These are phyloP conservation scores for Colletotrichum lini DNA, from an alignment of 2,329 filamentous ascomycete genomes.

Conservation along the genomic window DNA sequence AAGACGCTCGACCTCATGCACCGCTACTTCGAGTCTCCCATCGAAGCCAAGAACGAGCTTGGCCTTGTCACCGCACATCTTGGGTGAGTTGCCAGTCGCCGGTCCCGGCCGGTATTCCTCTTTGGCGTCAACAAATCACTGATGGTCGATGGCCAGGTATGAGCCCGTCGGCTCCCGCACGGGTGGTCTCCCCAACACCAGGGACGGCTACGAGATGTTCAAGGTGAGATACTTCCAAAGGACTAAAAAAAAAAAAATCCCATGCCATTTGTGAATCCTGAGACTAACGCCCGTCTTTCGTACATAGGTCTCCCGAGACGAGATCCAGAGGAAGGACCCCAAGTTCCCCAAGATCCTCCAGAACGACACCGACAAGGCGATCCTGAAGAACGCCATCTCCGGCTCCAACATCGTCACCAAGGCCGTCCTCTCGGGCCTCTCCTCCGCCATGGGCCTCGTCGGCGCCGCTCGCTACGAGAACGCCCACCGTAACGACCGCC, in stretches of 20 bases:
- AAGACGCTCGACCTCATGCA: conserved; percentile 68
- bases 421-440: conserved; percentile 64
- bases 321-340: conserved; percentile 63
- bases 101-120: too few species aligned
- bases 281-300: conserved; percentile 15
- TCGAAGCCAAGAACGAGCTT: conserved; percentile 70
- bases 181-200: conserved; percentile 62
- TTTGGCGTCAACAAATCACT: conserved; percentile 11
- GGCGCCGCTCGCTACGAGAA: conserved; percentile 65
- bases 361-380: conserved; percentile 62
- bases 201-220: conserved; percentile 69
- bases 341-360: conserved; percentile 63
- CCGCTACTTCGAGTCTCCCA: conserved; percentile 66
- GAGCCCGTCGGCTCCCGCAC: conserved; percentile 65
- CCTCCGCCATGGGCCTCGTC: conserved; percentile 60
- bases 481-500: conserved; percentile 65
- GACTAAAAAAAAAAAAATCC: too few species aligned
- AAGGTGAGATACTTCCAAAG: conserved; percentile 53
- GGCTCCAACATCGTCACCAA: conserved; percentile 66
- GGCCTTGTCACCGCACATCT: conserved; percentile 68
- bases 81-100: conserved; percentile 53
- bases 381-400: conserved; percentile 65
- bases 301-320: conserved; percentile 59
- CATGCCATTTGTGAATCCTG: too few species aligned
- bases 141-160: conserved; percentile 51